Conservation (phyloP, 306 rosid genomes). For the Dicorynia guianensis region DNA sequence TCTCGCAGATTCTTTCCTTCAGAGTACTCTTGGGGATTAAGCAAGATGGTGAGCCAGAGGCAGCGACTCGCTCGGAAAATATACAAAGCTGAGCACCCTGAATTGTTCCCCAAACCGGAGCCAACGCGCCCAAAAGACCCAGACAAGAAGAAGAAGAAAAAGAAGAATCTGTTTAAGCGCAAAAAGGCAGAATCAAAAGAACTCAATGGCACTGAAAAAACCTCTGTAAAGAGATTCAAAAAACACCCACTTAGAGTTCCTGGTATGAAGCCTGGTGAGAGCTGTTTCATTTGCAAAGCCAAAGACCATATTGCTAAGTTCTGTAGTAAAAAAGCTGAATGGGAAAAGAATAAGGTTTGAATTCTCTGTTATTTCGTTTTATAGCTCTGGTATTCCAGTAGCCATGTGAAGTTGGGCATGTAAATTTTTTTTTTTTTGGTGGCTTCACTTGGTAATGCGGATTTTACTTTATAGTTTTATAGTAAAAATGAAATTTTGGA, state of each 20-base stretch:
- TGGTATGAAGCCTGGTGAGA: conserved; percentile 93
- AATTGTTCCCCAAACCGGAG: conserved; percentile 53
- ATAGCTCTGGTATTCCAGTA: not conserved
- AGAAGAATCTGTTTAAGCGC: conserved; percentile 47
- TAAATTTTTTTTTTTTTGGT: not conserved
- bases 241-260: conserved; percentile 85
- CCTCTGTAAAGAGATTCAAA: conserved; percentile 42
- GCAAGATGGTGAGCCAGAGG: conserved; percentile 62
- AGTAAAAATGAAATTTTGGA: not conserved
- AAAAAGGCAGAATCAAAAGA: conserved; percentile 55
- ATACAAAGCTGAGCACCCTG: conserved; percentile 56
- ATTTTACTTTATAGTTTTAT: not conserved
- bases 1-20: too few relatives aligned
- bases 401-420: not conserved
- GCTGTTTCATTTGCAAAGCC: conserved; percentile 81
- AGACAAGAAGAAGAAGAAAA: conserved; percentile 46
- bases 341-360: conserved; percentile 79
- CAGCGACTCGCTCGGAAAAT: conserved; percentile 64
- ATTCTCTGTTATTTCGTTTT: not conserved
- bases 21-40: not conserved
- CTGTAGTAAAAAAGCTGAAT: conserved; percentile 71
- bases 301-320: conserved; percentile 81
- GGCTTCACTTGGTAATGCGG: too few relatives aligned
- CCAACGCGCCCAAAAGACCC: conserved; percentile 65
- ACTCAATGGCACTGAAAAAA: conserved; percentile 39